Percentiles rank a stretch among this genome's conserved stretches.
Conservation (phyloP, 371 early-diverging fungal genomes). For the Rhizopus microsporus region DNA sequence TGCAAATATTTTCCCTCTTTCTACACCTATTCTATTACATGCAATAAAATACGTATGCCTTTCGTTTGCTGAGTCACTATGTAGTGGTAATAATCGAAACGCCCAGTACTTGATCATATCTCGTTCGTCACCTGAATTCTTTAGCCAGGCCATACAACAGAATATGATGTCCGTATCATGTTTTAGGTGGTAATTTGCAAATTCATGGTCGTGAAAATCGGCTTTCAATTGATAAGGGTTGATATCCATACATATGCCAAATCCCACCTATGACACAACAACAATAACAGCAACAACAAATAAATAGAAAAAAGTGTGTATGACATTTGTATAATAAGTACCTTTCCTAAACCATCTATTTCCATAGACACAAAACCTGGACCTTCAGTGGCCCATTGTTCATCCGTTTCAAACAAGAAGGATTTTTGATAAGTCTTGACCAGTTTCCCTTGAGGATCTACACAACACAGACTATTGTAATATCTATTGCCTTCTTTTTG, state of each 20-base stretch:
- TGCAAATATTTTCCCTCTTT: constrained; percentile 57
- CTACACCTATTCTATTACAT: constrained; percentile 69
- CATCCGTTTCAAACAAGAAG: constrained; percentile 73
- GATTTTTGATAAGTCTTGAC: constrained; percentile 68
- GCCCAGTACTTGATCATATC: constrained; percentile 65
- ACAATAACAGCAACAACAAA: neutral
- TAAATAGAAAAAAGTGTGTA: neutral
- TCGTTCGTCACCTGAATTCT: constrained; percentile 19
- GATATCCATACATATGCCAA: constrained; percentile 85
- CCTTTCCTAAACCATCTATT: constrained; percentile 52
- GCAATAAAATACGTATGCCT: constrained; percentile 44
- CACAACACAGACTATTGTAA: constrained; percentile 66
- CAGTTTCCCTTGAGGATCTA: constrained; percentile 50
- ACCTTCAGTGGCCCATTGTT: constrained; percentile 76
- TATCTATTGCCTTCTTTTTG: constrained; percentile 35
- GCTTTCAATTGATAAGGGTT: constrained; percentile 75
- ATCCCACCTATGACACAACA: constrained; percentile 55
- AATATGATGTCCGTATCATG: constrained; percentile 52
- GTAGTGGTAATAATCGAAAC: constrained; percentile 52
- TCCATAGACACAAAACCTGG: constrained; percentile 58
- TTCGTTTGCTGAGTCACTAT: neutral
- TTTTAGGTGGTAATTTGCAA: constrained; percentile 61
- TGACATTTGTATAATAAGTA: constrained; percentile 11
- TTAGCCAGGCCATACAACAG: constrained; percentile 77
- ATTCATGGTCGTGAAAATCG: constrained; percentile 67